A percentile compares a stretch with the other conserved stretches of the same genome.
Conservation (phyloP, 1,139 yeast species). For the Geotrichum fermentans region DNA sequence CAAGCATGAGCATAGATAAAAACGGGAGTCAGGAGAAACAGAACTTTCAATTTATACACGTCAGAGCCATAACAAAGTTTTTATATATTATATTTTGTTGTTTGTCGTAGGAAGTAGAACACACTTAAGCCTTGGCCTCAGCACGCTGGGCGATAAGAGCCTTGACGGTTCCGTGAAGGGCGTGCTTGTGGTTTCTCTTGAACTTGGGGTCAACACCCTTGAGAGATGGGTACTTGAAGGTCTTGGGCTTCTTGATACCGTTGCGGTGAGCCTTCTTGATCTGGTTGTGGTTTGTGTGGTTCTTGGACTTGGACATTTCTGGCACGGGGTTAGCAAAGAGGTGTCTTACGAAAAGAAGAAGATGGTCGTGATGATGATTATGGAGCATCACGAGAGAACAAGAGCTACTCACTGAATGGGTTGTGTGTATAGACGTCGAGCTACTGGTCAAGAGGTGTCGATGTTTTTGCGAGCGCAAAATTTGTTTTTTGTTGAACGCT, state of each 20-base stretch:
- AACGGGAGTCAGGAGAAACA: background rate
- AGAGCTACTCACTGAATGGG: background rate
- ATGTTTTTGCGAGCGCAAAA: too few relatives aligned
- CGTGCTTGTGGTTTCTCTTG: conserved; percentile 97
- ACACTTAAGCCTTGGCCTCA: conserved; percentile 16
- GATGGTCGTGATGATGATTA: too few relatives aligned
- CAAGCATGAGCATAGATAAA: background rate
- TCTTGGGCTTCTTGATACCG: conserved; percentile 99
- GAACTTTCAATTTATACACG: background rate
- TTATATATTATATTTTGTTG: background rate
- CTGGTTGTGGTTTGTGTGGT: conserved; percentile 99
- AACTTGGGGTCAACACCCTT: conserved; percentile 99
- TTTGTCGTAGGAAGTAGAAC: background rate
- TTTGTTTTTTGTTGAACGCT: too few relatives aligned
- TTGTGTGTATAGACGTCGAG: background rate
- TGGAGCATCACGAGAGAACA: background rate
- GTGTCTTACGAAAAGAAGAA: too few relatives aligned
- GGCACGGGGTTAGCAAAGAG: background rate
- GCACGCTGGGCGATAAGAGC: conserved; percentile 57
- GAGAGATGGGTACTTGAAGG: conserved; percentile 95
- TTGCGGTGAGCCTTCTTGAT: conserved; percentile 99
- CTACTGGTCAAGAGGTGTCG: too few relatives aligned
- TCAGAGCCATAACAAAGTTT: too few relatives aligned
- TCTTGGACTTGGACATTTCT: conserved; percentile 54
- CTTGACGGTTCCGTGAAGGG: conserved; percentile 95